These are phyloP conservation scores for Acorus gramineus DNA, from an alignment of 106 monocot genomes.

Conservation along the genomic window DNA sequence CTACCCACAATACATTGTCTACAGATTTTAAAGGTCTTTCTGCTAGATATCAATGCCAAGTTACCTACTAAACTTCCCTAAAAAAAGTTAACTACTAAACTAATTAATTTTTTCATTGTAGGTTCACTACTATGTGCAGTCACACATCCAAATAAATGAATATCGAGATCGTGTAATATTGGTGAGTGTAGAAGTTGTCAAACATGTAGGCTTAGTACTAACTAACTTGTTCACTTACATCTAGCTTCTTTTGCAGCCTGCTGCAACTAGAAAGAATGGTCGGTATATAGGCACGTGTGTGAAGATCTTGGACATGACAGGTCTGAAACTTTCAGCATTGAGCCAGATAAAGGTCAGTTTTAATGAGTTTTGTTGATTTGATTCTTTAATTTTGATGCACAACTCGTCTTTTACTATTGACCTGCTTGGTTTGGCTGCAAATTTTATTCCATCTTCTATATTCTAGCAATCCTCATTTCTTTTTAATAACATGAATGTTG, in stretches of 20 bases:
- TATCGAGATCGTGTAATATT: constrained; percentile 71
- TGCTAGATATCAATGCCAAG: no score
- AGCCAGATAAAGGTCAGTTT: constrained; percentile 71
- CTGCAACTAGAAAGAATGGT: constrained; percentile 15
- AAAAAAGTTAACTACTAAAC: not conserved
- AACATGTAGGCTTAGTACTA: not conserved
- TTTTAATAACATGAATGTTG: no score
- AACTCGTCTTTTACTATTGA: not conserved
- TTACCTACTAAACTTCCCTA: no score
- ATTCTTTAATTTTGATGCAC: not conserved
- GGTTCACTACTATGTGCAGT: constrained; percentile 87
- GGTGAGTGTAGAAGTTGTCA: constrained; percentile 25
- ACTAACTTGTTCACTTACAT: not conserved
- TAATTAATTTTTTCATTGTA: constrained; percentile 16
- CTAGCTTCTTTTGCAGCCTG: constrained; percentile 34
- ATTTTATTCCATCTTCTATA: no score
- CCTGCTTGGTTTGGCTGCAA: no score
- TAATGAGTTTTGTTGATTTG: not conserved
- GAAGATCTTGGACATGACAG: constrained; percentile 30
- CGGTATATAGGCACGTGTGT: constrained; percentile 11
- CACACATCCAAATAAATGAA: constrained; percentile 98
- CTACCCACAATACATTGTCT: no score
- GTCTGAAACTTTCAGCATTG: constrained; percentile 29
- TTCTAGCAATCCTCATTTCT: no score
- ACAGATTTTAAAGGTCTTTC: no score